phyloP scores from a whole-genome alignment of 2,329 filamentous ascomycete genomes.

The Fusarium sp. region DNA sequence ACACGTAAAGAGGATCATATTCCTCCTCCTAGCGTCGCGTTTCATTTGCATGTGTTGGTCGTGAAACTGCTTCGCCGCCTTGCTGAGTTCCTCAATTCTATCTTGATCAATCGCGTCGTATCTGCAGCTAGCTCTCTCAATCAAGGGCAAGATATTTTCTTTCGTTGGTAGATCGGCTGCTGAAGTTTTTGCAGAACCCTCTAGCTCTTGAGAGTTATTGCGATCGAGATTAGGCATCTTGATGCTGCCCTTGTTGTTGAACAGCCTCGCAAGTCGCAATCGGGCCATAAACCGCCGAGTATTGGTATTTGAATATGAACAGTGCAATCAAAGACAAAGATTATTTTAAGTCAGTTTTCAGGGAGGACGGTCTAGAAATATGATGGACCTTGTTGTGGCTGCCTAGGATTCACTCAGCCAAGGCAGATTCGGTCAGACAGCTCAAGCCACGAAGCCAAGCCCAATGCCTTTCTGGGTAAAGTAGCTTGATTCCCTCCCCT shows the following conservation, averaged over 20 bases:
- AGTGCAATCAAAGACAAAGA: background rate
- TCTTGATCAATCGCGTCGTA: background rate
- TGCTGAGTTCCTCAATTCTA: background rate
- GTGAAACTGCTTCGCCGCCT: conserved; percentile 4
- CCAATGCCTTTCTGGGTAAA: background rate
- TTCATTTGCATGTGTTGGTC: background rate
- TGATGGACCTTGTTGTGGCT: background rate
- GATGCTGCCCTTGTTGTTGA: background rate
- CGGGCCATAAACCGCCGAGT: background rate
- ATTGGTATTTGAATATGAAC: background rate
- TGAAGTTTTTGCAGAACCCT: background rate
- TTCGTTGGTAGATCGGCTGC: background rate
- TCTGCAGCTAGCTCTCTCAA: background rate
- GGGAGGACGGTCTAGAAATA: background rate
- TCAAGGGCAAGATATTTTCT: background rate
- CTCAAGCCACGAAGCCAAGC: background rate
- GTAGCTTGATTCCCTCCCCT: background rate
- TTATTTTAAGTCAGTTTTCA: background rate
- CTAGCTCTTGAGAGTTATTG: too few species aligned
- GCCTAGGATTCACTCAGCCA: conserved; percentile 12
- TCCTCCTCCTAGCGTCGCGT: background rate
- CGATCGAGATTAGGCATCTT: background rate
- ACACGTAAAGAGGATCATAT: background rate
- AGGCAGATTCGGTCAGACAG: conserved; percentile 17
- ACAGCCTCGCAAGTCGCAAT: background rate